phyloP scores from a whole-genome alignment of 805 yeast genomes.

The Ogataea pilisensis region DNA sequence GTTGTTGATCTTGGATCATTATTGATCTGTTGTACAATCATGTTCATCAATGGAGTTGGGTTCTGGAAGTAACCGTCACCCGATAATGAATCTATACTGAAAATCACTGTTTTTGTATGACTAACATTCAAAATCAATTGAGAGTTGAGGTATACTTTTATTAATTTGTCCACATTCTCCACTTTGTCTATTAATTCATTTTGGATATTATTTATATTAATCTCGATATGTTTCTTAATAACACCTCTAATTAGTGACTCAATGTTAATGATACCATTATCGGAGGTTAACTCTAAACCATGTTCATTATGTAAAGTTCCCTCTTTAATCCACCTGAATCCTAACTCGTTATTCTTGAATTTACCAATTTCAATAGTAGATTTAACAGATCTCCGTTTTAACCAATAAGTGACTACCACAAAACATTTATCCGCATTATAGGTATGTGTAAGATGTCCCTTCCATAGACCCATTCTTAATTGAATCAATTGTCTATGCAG shows the following conservation, averaged over 20 bases:
- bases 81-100: conserved; percentile 32
- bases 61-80: conserved; percentile 43
- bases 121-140: conserved; percentile 27
- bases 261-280: conserved; percentile 33
- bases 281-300: conserved; percentile 29
- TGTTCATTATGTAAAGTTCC: conserved; percentile 31
- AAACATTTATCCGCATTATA: conserved; percentile 51
- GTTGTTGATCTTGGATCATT: conserved; percentile 24
- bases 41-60: conserved; percentile 37
- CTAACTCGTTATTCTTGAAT: conserved; percentile 41
- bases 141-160: conserved; percentile 23
- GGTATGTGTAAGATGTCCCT: conserved; percentile 53
- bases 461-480: conserved; percentile 52
- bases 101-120: conserved; percentile 27
- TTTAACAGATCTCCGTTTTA: conserved; percentile 42
- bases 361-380: conserved; percentile 62
- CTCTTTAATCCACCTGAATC: conserved; percentile 61
- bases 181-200: conserved; percentile 26
- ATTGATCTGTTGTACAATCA: conserved; percentile 31
- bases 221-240: conserved; percentile 37
- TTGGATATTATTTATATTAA: conserved; percentile 32
- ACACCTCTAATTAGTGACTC: conserved; percentile 36
- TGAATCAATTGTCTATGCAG: conserved; percentile 54
- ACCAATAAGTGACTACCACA: conserved; percentile 65
- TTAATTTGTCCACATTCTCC: conserved; percentile 27